Conservation (phyloP, 352 stramenopile species). For the Phytophthora tubulina region DNA sequence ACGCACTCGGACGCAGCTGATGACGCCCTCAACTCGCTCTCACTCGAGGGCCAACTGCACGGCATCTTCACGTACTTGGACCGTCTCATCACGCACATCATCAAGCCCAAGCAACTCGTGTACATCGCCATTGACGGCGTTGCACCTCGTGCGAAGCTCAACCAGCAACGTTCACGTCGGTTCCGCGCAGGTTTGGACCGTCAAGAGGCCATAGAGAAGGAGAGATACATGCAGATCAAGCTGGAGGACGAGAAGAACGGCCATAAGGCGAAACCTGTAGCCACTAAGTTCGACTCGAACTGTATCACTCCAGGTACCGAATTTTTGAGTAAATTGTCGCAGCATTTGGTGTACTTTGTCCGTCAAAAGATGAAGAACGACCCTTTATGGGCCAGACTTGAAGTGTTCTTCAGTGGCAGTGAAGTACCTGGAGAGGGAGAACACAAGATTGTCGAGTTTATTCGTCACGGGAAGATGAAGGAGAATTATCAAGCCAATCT, state of each 20-base stretch:
- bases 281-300: slow-evolving; percentile 98
- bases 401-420: slow-evolving; percentile 97
- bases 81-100: slow-evolving; percentile 96
- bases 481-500: slow-evolving; percentile 95
- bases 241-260: slow-evolving; percentile 84
- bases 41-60: slow-evolving; percentile 96
- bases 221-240: slow-evolving; percentile 73
- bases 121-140: slow-evolving; percentile 99
- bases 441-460: slow-evolving; percentile 99
- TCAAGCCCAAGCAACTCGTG: slow-evolving; percentile 96
- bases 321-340: slow-evolving; percentile 97
- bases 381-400: slow-evolving; percentile 95
- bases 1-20: slow-evolving; percentile 97
- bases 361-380: slow-evolving; percentile 97
- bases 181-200: slow-evolving; percentile 92
- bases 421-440: slow-evolving; percentile 99
- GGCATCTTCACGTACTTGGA: slow-evolving; percentile 93
- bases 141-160: slow-evolving; percentile 99
- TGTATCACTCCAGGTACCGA: slow-evolving; percentile 99
- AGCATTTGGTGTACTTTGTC: slow-evolving; percentile 93
- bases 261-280: slow-evolving; percentile 24
- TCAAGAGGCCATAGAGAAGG: slow-evolving; percentile 75
- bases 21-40: slow-evolving; percentile 90
- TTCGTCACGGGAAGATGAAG: slow-evolving; percentile 93
- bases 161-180: slow-evolving; percentile 98